Evolutionary conservation across 169 alveolate genomes (phyloP), one percentile per base, ranked within the genome.

Genomic region (Eimeria praecox): DNA sequence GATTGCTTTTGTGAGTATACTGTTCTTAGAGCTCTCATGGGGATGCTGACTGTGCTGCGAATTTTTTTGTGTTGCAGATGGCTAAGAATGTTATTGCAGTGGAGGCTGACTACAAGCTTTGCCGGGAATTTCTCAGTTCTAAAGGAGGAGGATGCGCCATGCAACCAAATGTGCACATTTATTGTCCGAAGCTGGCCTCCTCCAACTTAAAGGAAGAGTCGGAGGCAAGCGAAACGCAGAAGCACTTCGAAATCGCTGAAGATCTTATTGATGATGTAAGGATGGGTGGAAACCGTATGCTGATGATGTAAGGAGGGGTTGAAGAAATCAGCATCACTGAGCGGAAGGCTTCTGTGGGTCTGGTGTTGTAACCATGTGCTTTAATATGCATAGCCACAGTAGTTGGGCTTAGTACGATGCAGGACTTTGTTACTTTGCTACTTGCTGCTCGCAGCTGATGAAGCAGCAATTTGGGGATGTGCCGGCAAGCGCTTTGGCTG

Each of bases 121-220:
- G 92, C 78, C n/a, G 62, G 77, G 42, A 27, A 8, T 85, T 85
- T 27, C 77, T 85, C n/a, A 30, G 24, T 27, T 30, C 92, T 22
- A 56, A 85, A 8, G 52, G 22, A 20, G 73, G 78, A 16, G 42
- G 33, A 9, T 85, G 92, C 78, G 77, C 12, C 24, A 52, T 54
- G 92, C 92, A 85, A 35, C 30, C 38, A 52, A 85, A 85, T 54
- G 92, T 85, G 54, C 92, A 85, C 54, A 85, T 85, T 30, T 85
- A 85, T 40, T 85, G 92, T 33, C n/a, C 56, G 18, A 54, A 54
- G 14, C 92, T 78, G 10, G 24, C 42, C 78, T n/a, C 92, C 30
- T 54, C 49, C 8, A 59, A 5, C 30, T 16, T 16, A 18, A 38
- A 52, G 59, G 40, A 56, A 30, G 92, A 30, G 2, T 2, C 78